Evolutionary conservation across 148 eudicot genomes (phyloP).

Genomic region (Diospyros kaki): DNA sequence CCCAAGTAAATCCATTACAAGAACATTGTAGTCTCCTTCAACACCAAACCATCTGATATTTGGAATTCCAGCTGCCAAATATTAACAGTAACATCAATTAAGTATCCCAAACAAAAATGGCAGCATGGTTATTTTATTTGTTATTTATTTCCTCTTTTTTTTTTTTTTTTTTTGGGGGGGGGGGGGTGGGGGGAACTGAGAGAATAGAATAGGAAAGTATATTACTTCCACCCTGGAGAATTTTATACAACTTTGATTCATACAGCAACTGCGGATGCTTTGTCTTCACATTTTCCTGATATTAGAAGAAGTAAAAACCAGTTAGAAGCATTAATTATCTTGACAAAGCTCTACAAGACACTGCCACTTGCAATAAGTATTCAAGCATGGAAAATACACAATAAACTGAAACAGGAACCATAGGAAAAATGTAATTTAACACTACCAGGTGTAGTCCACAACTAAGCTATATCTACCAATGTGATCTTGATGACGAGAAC

Average conservation of each 20-base stretch:
- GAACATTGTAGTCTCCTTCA: constrained; percentile 96
- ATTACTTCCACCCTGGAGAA: constrained; percentile 93
- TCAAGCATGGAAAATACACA: not conserved
- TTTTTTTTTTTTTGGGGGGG: not conserved
- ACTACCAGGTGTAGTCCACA: not conserved
- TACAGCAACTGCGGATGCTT: constrained; percentile 86
- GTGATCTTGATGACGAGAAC: not conserved
- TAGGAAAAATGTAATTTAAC: not conserved
- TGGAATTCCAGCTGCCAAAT: constrained; percentile 84
- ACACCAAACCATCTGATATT: constrained; percentile 90
- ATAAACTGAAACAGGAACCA: not conserved
- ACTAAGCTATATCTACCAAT: constrained; percentile 1
- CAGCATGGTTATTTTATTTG: not conserved
- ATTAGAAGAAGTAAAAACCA: constrained; percentile 6
- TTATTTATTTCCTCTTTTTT: not conserved
- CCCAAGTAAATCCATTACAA: constrained; percentile 92
- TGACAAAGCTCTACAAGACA: not conserved
- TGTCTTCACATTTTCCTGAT: constrained; percentile 78
- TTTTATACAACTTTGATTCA: constrained; percentile 78
- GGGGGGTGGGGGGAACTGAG: not conserved
- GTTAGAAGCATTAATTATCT: constrained; percentile 5
- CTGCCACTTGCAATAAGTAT: not conserved
- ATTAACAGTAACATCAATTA: constrained; percentile 7
- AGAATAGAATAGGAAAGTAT: constrained; percentile 12
- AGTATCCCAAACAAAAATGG: constrained; percentile 4